Conservation (phyloP, 176 grass and related monocot genomes). For the Tillandsia fasciculata region DNA sequence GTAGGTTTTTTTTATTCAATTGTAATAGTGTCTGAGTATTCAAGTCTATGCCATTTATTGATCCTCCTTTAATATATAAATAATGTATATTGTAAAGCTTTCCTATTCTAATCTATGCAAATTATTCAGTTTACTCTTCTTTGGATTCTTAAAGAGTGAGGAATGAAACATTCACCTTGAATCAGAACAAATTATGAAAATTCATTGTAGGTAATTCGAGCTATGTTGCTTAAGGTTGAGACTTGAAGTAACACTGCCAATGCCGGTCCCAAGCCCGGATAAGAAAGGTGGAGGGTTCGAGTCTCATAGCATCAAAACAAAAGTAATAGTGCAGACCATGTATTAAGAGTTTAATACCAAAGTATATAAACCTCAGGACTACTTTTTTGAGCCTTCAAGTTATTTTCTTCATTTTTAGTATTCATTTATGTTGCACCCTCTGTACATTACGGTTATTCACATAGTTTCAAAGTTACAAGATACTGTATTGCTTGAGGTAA, state of each 20-base stretch:
- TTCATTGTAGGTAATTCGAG: not conserved
- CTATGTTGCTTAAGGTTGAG: not conserved
- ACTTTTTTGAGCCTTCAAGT: not conserved
- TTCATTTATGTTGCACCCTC: not conserved
- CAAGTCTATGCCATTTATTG: no score
- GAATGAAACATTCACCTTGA: no score
- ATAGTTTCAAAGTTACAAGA: not conserved
- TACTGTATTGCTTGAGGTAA: no score
- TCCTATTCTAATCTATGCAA: no score
- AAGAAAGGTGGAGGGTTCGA: constrained; percentile 46
- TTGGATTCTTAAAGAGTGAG: no score
- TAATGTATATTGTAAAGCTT: no score
- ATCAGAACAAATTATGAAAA: no score
- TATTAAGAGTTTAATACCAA: not conserved
- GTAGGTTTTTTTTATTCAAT: no score
- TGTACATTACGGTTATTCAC: not conserved
- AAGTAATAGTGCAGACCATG: not conserved
- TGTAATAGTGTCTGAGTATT: no score
- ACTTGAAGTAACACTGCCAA: constrained; percentile 42
- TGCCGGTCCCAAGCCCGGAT: constrained; percentile 48
- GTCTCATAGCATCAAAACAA: not conserved
- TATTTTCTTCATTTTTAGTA: no score
- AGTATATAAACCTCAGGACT: not conserved
- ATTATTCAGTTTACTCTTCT: no score
- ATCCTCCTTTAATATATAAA: not conserved